Conservation (phyloP, 177 flowering plant genomes). For the Vitis hybrid region DNA sequence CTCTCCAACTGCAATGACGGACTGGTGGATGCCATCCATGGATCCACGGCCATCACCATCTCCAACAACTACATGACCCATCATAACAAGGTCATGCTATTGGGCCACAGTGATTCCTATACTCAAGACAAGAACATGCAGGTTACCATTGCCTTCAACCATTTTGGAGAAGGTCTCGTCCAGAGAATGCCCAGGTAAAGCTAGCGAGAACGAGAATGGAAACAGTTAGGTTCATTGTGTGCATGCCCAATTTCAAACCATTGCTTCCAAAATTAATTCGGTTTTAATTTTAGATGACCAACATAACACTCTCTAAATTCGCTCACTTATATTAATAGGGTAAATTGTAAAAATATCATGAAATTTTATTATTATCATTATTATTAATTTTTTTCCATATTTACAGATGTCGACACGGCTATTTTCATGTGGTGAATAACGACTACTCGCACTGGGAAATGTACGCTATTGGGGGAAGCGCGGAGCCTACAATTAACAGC, state of each 20-base stretch:
- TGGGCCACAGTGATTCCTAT: conserved; percentile 66
- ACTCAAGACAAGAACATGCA: conserved; percentile 62
- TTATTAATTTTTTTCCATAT: not conserved
- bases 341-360: too few relatives aligned
- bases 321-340: too few relatives aligned
- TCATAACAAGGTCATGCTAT: conserved; percentile 75
- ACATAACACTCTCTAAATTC: too few relatives aligned
- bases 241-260: too few relatives aligned
- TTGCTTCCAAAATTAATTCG: too few relatives aligned
- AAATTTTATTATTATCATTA: not conserved
- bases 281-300: too few relatives aligned
- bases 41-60: conserved; percentile 72
- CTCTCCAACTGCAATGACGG: conserved; percentile 68
- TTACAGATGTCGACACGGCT: conserved; percentile 72
- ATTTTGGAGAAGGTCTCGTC: conserved; percentile 75
- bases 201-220: too few relatives aligned
- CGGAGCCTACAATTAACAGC: conserved; percentile 70
- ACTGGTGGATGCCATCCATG: conserved; percentile 65
- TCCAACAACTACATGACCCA: conserved; percentile 72
- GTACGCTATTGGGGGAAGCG: conserved; percentile 91
- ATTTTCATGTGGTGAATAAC: conserved; percentile 82
- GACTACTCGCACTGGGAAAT: conserved; percentile 79
- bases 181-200: conserved; percentile 78
- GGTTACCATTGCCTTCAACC: conserved; percentile 73
- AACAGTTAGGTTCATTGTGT: too few relatives aligned